Evolutionary conservation across 371 early-diverging fungal genomes (phyloP), one percentile per base, ranked within the genome.

Genomic region (Mucor irregularis): DNA sequence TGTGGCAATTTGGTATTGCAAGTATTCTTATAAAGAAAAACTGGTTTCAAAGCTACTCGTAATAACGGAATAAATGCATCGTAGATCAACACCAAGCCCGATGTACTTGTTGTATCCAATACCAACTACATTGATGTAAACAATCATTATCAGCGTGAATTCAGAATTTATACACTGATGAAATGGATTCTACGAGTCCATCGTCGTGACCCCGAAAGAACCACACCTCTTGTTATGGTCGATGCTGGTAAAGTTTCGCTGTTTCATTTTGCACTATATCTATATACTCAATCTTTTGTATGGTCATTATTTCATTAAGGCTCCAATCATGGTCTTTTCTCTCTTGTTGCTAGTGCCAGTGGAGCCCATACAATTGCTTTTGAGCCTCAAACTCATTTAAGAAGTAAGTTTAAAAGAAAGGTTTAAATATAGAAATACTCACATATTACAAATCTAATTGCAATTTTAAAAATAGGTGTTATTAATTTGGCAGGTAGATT

Each of bases 311-410:
- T 5, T 25, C 2, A 11, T 42, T 5, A 22, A 76, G 76, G 76
- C n/a, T 77, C 77, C 6, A 77, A 77, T 21, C 77, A 77, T 52
- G 77, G 77, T 48, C 56, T 77, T 3, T 77, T 77, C 38, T 74
- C 77, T 5, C 69, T 77, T 66, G 74, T 77, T 14, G 72, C 77
- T 22, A 64, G 72, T 26, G 69, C 68, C 10, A 74, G 74, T 48
- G 77, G 77, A 24, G 77, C 77, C 25, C 70, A 77, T 26, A 58
- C 68, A 8, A 66, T 77, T 55, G 72, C 77, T 14, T 73, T 77
- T 62, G 77, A 77, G 47, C 77, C 77, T 16, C 77, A 77, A 57
- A 77, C 72, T 5, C 66, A 73, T 44, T 58, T 77, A 26, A 56
- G 72, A 49, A 72, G 75, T 74, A 62, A 49, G 56, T 50, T 13